Percentiles rank a stretch among this genome's conserved stretches.
Conservation (phyloP, 2,329 filamentous ascomycete species). For the Paecilomyces fulvus region DNA sequence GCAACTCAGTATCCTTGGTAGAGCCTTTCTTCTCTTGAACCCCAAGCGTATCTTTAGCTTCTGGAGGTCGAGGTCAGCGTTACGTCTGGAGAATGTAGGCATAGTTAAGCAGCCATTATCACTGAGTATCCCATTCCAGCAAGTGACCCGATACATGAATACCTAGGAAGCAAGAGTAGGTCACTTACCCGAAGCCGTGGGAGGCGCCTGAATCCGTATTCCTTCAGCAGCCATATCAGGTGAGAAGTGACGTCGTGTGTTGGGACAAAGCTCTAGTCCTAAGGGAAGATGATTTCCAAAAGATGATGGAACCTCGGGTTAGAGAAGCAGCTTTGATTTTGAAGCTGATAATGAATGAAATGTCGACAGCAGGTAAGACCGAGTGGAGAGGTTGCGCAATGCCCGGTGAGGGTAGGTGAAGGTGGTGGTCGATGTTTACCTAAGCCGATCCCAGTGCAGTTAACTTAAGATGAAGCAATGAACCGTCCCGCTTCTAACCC, state of each 20-base stretch:
- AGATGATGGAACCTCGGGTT: slow-evolving; percentile 1
- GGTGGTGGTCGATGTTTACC: slow-evolving; percentile 18
- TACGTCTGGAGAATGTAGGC: background rate
- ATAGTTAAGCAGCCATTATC: background rate
- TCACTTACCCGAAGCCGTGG: slow-evolving; percentile 15
- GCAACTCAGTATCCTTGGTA: background rate
- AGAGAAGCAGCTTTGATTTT: background rate
- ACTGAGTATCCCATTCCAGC: background rate
- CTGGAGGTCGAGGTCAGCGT: background rate
- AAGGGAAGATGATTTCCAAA: slow-evolving; percentile 5
- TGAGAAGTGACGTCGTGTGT: slow-evolving; percentile 14
- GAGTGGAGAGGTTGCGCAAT: slow-evolving; percentile 23
- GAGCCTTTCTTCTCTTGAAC: background rate
- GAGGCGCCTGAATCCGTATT: slow-evolving; percentile 5
- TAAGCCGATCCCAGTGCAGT: slow-evolving; percentile 16
- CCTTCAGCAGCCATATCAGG: slow-evolving; percentile 19
- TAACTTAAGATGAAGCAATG: slow-evolving; percentile 9
- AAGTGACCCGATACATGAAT: background rate
- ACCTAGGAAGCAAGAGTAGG: background rate
- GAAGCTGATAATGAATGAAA: background rate
- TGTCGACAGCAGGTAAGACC: slow-evolving; percentile 5
- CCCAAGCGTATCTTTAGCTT: background rate
- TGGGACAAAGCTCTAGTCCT: slow-evolving; percentile 1
- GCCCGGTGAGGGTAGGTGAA: background rate
- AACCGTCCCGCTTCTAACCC: background rate